Evolutionary conservation across 805 yeast species (phyloP).

Genomic region (Ogataea nakhonphanomensis): DNA sequence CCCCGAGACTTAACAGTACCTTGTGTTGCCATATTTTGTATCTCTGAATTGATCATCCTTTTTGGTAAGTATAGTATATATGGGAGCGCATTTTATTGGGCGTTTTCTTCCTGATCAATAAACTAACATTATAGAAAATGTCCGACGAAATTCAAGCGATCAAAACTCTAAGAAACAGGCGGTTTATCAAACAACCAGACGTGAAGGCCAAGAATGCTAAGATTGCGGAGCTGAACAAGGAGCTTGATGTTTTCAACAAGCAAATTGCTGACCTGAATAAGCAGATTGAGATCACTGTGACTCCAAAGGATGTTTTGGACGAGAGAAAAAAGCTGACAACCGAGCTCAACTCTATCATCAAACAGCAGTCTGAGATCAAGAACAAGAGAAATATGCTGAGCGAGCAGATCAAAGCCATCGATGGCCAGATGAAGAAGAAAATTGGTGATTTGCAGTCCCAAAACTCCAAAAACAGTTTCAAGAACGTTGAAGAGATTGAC

Average conservation of each 20-base stretch:
- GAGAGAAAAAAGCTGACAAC: conserved; percentile 46
- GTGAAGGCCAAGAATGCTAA: conserved; percentile 58
- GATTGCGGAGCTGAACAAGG: conserved; percentile 51
- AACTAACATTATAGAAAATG: conserved; percentile 12
- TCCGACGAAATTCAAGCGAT: conserved; percentile 21
- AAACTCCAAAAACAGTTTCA: conserved; percentile 68
- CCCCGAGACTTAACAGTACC: not conserved
- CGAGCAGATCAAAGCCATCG: conserved; percentile 70
- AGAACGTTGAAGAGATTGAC: conserved; percentile 66
- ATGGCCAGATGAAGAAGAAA: conserved; percentile 69
- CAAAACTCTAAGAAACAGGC: conserved; percentile 35
- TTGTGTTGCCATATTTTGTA: not conserved
- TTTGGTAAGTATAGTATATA: too few species aligned
- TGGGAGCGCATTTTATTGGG: not conserved
- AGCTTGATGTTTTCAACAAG: conserved; percentile 60
- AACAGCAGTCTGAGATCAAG: conserved; percentile 35
- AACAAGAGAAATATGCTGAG: conserved; percentile 34
- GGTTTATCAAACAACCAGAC: conserved; percentile 74
- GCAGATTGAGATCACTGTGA: conserved; percentile 52
- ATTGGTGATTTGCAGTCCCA: conserved; percentile 68
- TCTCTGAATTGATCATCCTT: not conserved
- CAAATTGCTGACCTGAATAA: conserved; percentile 49
- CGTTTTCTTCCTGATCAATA: not conserved
- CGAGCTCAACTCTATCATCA: conserved; percentile 42
- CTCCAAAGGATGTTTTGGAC: conserved; percentile 50